Base-by-base conservation (phyloP, 805 yeast species). In the Saccharomycopsis guyanensis region DNA sequence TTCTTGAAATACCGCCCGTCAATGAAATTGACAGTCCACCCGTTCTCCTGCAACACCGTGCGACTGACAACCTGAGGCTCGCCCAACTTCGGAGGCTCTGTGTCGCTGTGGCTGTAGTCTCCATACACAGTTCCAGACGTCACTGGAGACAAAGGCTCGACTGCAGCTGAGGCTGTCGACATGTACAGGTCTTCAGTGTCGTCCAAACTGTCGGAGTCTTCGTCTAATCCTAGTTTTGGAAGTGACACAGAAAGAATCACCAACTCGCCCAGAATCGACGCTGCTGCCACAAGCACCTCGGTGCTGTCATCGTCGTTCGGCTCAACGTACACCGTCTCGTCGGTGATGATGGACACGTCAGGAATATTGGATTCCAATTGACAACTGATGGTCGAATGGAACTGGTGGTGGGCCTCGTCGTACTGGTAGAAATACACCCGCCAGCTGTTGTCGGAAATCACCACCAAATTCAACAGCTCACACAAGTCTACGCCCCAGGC, bases 401-500 rank as follows among this genome's bases (percentile, higher is more conserved):
- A 45, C 0, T 19, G 32, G 32, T 3, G 42, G 13, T 42, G 53
- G 23, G 51, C 43, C 19, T 22, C 43, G 29, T 40, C 57, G 45
- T 64, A 62, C 42, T 65, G 63, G 44, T 74, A 66, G 4, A 75
- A 48, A 0, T 72, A 64, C 1, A 78, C 60, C 4, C 61, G 57
- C 45, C 69, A 75, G 3, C 76, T 66, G 54, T 81, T 81, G 51
- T 78, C 84, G 0, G 83, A 72, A 0, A 71, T 68, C 0, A 65
- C 74, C 12, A 80, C 50, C 36, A 73, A 45, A 45, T 66, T 57
- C 32, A 59, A 65, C 38, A 51, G 24, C 3, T 53, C 56, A n/a
- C 59, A 52, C 33, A 72, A 59, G 55, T 78, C 84, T 16, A 77
- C 54, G 0, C 86, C 85, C 88, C 88, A 82, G 1, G 72, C 76